phyloP scores from a whole-genome alignment of 83 land plant species.

The Picea abies region DNA sequence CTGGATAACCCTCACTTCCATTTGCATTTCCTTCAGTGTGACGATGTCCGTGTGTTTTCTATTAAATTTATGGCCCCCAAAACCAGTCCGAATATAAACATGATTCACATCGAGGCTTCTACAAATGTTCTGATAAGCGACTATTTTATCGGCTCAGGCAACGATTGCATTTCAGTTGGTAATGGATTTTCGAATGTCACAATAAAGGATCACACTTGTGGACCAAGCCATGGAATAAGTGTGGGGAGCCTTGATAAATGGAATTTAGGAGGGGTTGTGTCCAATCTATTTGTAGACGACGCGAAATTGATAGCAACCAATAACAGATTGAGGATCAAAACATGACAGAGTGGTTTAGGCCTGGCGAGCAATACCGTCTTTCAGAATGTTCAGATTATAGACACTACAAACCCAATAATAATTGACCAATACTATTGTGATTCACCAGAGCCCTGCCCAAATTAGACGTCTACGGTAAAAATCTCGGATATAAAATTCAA shows the following conservation, averaged over 20 bases:
- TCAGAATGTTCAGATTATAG: conserved; percentile 67
- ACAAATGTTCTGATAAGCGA: background rate
- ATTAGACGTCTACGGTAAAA: conserved; percentile 29
- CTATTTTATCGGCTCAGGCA: conserved; percentile 13
- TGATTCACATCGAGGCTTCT: conserved; percentile 12
- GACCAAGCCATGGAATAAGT: conserved; percentile 29
- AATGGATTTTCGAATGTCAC: conserved; percentile 16
- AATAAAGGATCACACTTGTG: conserved; percentile 19
- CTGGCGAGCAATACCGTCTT: conserved; percentile 44
- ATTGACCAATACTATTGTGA: conserved; percentile 93
- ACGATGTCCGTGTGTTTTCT: background rate
- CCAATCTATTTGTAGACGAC: background rate
- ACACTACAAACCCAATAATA: conserved; percentile 82
- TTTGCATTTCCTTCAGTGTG: conserved; percentile 11
- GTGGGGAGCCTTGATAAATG: conserved; percentile 6
- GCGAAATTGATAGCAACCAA: background rate
- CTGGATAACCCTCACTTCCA: conserved; percentile 1
- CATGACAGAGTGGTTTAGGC: conserved; percentile 74
- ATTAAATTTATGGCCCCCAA: background rate
- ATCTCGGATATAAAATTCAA: conserved; percentile 27
- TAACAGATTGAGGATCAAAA: conserved; percentile 6
- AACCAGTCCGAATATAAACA: conserved; percentile 17
- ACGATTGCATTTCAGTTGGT: conserved; percentile 33
- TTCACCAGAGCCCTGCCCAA: conserved; percentile 50
- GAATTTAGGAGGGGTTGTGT: background rate